Evolutionary conservation across 306 rosid genomes (phyloP).

Genomic region (Luffa acutangula): DNA sequence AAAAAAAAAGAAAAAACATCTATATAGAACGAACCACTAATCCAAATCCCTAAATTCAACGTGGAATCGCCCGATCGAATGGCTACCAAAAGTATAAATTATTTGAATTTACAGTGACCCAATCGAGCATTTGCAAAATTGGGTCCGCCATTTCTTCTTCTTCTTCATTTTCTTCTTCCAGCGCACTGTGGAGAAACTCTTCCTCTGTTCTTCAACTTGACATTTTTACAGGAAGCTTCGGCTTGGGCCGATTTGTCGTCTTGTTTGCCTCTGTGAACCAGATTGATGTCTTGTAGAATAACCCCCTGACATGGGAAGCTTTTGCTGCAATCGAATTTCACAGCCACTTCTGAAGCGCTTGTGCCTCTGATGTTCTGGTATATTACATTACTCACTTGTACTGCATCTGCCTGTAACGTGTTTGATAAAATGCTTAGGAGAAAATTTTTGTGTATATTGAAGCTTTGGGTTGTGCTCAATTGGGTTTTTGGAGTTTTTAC

Average conservation of each 20-base stretch:
- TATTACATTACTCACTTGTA: slow-evolving; percentile 37
- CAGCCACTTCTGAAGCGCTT: slow-evolving; percentile 62
- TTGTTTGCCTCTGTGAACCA: slow-evolving; percentile 11
- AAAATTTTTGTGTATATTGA: not conserved
- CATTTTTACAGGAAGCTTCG: slow-evolving; percentile 47
- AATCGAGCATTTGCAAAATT: not conserved
- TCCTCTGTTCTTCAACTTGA: slow-evolving; percentile 16
- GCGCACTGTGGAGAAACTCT: slow-evolving; percentile 42
- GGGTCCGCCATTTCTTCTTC: not conserved
- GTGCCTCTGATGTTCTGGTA: slow-evolving; percentile 62
- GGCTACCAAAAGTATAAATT: not conserved
- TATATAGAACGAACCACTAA: not conserved
- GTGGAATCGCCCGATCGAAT: not conserved
- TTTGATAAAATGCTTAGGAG: not conserved
- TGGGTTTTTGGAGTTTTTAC: slow-evolving; percentile 14
- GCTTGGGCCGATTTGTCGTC: not conserved
- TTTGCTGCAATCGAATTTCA: slow-evolving; percentile 50
- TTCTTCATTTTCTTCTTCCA: not conserved
- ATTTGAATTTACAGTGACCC: not conserved
- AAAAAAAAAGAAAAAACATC: not conserved
- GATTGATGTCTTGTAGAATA: slow-evolving; percentile 28
- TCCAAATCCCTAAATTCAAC: not conserved
- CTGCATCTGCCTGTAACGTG: slow-evolving; percentile 40
- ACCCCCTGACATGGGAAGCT: slow-evolving; percentile 32
- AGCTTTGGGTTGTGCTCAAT: not conserved